phyloP scores from a whole-genome alignment of 2,329 filamentous ascomycete species.

The Trichoderma breve region DNA sequence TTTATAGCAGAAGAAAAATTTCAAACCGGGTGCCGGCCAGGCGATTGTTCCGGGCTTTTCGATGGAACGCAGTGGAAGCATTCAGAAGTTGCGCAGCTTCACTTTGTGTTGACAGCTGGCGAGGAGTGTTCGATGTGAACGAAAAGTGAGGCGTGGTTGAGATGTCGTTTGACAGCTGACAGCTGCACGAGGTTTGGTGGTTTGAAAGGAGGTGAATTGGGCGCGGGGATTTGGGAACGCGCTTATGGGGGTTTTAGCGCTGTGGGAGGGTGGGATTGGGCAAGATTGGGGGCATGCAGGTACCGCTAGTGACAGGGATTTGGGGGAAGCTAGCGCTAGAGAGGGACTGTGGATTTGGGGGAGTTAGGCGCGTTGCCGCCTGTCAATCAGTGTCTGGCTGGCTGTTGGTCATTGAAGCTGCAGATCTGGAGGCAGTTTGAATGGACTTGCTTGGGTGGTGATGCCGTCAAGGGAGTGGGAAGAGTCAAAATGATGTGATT shows the following conservation, averaged over 20 bases:
- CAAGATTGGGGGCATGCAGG: neutral
- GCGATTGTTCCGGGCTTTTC: slow-evolving; percentile 1
- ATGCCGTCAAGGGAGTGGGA: neutral
- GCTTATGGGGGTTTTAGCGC: slow-evolving; percentile 14
- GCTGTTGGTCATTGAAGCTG: neutral
- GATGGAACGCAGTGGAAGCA: neutral
- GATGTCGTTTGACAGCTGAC: neutral
- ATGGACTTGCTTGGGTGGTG: neutral
- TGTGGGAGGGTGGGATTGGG: neutral
- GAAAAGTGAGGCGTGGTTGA: neutral
- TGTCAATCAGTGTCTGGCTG: neutral
- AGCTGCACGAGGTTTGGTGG: neutral
- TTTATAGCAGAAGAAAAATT: neutral
- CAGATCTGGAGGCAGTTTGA: neutral
- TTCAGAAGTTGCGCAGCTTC: neutral
- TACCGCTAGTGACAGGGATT: neutral
- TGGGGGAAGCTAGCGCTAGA: neutral
- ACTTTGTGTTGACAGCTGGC: slow-evolving; percentile 1
- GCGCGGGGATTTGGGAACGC: neutral
- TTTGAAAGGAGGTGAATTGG: slow-evolving; percentile 1
- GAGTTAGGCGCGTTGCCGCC: neutral
- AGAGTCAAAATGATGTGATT: neutral
- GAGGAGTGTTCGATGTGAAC: neutral
- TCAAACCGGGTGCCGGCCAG: neutral
- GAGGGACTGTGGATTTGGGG: neutral